These are phyloP conservation scores for Tetraselmis chui DNA, from an alignment of 139 green algal species.

Conservation along the genomic window DNA sequence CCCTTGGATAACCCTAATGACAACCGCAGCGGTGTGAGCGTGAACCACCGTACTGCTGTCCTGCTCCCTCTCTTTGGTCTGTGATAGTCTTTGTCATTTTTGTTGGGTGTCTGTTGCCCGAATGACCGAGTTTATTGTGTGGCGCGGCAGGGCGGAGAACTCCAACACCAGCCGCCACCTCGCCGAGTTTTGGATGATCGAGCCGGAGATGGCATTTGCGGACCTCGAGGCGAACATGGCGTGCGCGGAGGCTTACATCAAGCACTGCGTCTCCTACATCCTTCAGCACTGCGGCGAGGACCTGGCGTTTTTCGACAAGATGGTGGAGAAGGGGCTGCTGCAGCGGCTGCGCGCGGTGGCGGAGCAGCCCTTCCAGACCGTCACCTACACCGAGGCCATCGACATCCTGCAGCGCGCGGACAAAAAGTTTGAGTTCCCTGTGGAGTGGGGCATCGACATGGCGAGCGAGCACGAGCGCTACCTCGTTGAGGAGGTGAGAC, in stretches of 20 bases:
- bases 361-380: slow-evolving; percentile 37
- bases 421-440: slow-evolving; percentile 63
- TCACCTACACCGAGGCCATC: slow-evolving; percentile 74
- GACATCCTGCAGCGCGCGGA: slow-evolving; percentile 38
- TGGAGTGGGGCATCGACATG: slow-evolving; percentile 47
- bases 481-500: slow-evolving; percentile 54
- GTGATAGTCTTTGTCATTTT: too few relatives aligned
- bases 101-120: too few relatives aligned
- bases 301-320: slow-evolving; percentile 58
- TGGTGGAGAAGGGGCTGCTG: slow-evolving; percentile 35
- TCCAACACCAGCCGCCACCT: slow-evolving; percentile 61
- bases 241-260: slow-evolving; percentile 70
- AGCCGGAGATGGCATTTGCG: slow-evolving; percentile 76
- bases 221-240: slow-evolving; percentile 47
- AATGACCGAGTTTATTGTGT: too few relatives aligned
- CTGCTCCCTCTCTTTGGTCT: too few relatives aligned
- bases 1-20: too few relatives aligned
- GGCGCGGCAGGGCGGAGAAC: slow-evolving; percentile 48
- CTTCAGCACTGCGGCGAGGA: slow-evolving; percentile 64
- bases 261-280: slow-evolving; percentile 45
- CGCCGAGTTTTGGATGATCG: slow-evolving; percentile 87
- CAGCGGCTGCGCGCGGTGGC: slow-evolving; percentile 14
- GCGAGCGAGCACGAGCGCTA: slow-evolving; percentile 74
- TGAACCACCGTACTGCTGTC: too few relatives aligned
- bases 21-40: too few relatives aligned